Evolutionary conservation across 345 rosid genomes (phyloP).

Genomic region (Hibiscus syriacus): DNA sequence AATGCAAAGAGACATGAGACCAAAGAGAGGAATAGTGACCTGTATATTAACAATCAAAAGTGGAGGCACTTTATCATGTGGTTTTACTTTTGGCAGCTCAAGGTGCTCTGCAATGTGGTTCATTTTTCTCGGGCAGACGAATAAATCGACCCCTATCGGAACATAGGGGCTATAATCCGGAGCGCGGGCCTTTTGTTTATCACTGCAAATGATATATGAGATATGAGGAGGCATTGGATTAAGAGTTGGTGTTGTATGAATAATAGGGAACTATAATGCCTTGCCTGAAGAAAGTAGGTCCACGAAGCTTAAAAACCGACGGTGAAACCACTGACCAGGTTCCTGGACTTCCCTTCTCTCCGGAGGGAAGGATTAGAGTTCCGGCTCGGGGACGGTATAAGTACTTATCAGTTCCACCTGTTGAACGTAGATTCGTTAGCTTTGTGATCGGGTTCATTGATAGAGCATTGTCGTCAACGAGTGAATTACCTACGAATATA

Average conservation of each 20-base stretch:
- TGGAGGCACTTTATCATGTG: conserved; percentile 58
- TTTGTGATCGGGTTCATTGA: not conserved
- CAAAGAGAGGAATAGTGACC: conserved; percentile 23
- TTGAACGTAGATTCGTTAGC: not conserved
- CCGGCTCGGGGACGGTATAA: conserved; percentile 64
- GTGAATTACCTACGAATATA: conserved; percentile 52
- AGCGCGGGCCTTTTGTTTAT: conserved; percentile 67
- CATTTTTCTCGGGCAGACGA: conserved; percentile 61
- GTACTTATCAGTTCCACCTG: conserved; percentile 56
- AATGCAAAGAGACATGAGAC: not conserved
- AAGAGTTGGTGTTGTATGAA: not conserved
- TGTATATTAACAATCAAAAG: conserved; percentile 89
- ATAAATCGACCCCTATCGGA: conserved; percentile 83
- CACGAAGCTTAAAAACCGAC: conserved; percentile 56
- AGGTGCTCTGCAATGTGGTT: conserved; percentile 86
- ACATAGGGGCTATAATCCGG: conserved; percentile 51
- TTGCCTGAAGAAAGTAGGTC: conserved; percentile 59
- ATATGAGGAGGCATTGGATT: not conserved
- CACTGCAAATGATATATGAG: conserved; percentile 39
- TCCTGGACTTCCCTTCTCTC: conserved; percentile 42
- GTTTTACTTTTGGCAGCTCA: conserved; percentile 64
- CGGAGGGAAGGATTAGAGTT: conserved; percentile 29
- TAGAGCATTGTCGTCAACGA: not conserved
- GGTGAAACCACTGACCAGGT: conserved; percentile 66
- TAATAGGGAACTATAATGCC: conserved; percentile 4